These are phyloP conservation scores for Magnolia kwangsiensis DNA, from an alignment of 164 flowering plant genomes.

Conservation along the genomic window DNA sequence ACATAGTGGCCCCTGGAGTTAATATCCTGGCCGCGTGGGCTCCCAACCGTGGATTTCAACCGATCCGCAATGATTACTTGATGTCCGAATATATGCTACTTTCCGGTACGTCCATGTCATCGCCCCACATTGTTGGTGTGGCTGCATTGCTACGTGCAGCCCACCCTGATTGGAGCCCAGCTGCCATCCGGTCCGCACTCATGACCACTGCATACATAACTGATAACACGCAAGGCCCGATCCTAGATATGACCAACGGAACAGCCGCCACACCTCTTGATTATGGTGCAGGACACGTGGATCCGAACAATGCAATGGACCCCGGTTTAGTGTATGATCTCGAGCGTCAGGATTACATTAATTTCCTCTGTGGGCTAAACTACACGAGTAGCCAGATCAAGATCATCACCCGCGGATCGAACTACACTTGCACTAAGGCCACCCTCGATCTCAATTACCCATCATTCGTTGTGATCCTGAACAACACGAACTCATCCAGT, in stretches of 20 bases:
- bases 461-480: conserved; percentile 10
- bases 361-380: conserved; percentile 63
- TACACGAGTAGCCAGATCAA: conserved; percentile 3
- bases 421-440: background rate
- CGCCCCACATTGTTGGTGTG: conserved; percentile 32
- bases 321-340: conserved; percentile 84
- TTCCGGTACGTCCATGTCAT: conserved; percentile 43
- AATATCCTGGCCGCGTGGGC: conserved; percentile 14
- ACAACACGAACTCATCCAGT: background rate
- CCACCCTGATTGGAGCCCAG: conserved; percentile 37
- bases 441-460: conserved; percentile 14
- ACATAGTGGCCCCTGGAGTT: conserved; percentile 16
- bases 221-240: conserved; percentile 16
- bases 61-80: conserved; percentile 16
- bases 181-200: conserved; percentile 39
- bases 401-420: conserved; percentile 5
- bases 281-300: conserved; percentile 83
- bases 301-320: conserved; percentile 79
- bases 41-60: conserved; percentile 11
- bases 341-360: conserved; percentile 46
- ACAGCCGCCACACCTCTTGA: conserved; percentile 60
- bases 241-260: conserved; percentile 30
- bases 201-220: conserved; percentile 34
- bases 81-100: conserved; percentile 21
- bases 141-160: conserved; percentile 32